Evolutionary conservation across 345 rosid genomes (phyloP).

Genomic region (Eucalyptus tenuipes): DNA sequence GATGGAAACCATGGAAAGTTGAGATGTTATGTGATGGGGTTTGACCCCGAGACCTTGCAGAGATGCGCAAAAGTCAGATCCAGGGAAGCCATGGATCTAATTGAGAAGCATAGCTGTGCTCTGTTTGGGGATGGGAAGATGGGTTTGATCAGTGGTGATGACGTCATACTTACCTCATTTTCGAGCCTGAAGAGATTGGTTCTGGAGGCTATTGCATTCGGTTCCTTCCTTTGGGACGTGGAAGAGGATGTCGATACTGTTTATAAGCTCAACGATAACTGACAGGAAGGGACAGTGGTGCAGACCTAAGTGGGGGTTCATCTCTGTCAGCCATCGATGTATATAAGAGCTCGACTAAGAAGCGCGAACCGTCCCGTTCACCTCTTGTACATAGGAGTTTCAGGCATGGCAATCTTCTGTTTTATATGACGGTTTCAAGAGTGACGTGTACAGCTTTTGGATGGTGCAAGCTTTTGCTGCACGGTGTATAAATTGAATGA

Average conservation of each 20-base stretch:
- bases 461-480: background rate
- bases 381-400: background rate
- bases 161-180: constrained; percentile 58
- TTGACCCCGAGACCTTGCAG: constrained; percentile 56
- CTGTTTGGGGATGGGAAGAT: constrained; percentile 48
- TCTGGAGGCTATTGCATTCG: constrained; percentile 89
- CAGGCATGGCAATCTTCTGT: background rate
- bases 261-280: constrained; percentile 54
- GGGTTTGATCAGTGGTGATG: constrained; percentile 15
- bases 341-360: background rate
- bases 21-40: constrained; percentile 52
- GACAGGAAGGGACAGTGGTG: background rate
- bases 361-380: background rate
- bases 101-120: constrained; percentile 65
- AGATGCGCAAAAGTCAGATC: constrained; percentile 64
- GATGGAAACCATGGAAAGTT: constrained; percentile 17
- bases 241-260: constrained; percentile 53
- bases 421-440: background rate
- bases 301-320: background rate
- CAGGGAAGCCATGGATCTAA: constrained; percentile 50
- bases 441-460: background rate
- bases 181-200: constrained; percentile 82
- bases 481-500: background rate
- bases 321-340: background rate
- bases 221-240: constrained; percentile 89